These are phyloP conservation scores for Suillus subluteus DNA, from an alignment of 768 basidiomycete species.

Conservation along the genomic window DNA sequence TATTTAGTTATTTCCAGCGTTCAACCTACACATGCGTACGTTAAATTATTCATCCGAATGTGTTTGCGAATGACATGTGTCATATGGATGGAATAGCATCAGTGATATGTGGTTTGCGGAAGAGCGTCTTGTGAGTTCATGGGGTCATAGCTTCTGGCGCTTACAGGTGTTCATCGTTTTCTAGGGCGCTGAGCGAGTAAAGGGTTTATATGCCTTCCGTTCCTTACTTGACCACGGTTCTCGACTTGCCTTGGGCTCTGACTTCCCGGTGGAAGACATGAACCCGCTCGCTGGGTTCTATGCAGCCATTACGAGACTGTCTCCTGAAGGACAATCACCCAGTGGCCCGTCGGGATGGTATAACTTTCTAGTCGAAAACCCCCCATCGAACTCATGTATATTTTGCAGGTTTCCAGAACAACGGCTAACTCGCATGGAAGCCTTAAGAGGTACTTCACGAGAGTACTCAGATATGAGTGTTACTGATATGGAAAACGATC, in stretches of 20 bases:
- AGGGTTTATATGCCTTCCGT: conserved; percentile 86
- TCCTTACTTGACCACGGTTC: conserved; percentile 67
- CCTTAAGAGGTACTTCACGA: conserved; percentile 61
- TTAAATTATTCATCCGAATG: conserved; percentile 17
- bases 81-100: conserved; percentile 44
- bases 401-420: conserved; percentile 78
- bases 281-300: conserved; percentile 87
- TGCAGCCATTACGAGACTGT: conserved; percentile 82
- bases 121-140: conserved; percentile 64
- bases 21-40: conserved; percentile 88
- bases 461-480: neutral
- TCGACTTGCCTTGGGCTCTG: conserved; percentile 80
- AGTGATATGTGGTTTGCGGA: conserved; percentile 93
- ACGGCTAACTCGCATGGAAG: conserved; percentile 73
- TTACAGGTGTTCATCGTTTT: neutral
- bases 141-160: neutral
- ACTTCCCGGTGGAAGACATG: conserved; percentile 87
- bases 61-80: conserved; percentile 6
- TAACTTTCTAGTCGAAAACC: conserved; percentile 16
- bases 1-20: conserved; percentile 82
- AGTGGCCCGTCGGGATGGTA: conserved; percentile 86
- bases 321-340: conserved; percentile 72
- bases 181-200: conserved; percentile 83
- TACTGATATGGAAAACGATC: conserved; percentile 4
- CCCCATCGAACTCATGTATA: neutral